Evolutionary conservation across 257 asterid species (phyloP).

Genomic region (Lycium barbarum): DNA sequence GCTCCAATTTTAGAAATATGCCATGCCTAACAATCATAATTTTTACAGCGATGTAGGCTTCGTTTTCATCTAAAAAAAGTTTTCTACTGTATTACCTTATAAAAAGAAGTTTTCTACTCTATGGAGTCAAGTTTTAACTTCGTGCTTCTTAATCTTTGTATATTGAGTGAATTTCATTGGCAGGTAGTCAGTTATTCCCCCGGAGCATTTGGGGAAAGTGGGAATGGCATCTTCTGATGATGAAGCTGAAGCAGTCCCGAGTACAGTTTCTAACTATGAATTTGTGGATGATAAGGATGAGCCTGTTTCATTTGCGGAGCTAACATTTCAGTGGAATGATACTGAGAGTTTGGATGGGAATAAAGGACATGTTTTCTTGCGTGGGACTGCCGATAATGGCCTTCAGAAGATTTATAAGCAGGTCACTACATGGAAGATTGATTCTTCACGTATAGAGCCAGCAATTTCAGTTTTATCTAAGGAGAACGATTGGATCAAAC

Average conservation of each 20-base stretch:
- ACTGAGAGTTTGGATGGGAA: slow-evolving; percentile 40
- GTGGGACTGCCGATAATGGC: slow-evolving; percentile 72
- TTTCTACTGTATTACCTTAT: not conserved
- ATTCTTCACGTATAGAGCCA: slow-evolving; percentile 55
- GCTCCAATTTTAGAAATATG: slow-evolving; percentile 1
- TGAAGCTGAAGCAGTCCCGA: slow-evolving; percentile 56
- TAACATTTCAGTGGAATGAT: slow-evolving; percentile 62
- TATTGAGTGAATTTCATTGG: not conserved
- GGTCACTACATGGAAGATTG: slow-evolving; percentile 83
- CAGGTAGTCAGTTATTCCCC: slow-evolving; percentile 19
- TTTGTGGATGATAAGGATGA: slow-evolving; percentile 52
- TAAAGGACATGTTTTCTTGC: slow-evolving; percentile 49
- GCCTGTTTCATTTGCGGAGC: slow-evolving; percentile 58
- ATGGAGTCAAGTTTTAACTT: not conserved
- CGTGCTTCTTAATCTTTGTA: not conserved
- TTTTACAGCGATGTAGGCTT: not conserved
- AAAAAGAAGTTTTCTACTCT: not conserved
- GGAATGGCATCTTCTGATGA: slow-evolving; percentile 81
- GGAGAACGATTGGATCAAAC: slow-evolving; percentile 79
- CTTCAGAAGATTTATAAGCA: slow-evolving; percentile 63
- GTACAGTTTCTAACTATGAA: slow-evolving; percentile 58
- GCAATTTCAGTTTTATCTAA: slow-evolving; percentile 66
- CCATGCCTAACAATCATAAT: not conserved
- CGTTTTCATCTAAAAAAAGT: not conserved
- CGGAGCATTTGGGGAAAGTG: slow-evolving; percentile 5